A percentile compares a stretch with the other conserved stretches of the same genome.
Evolutionary conservation across 495 filamentous ascomycete genomes (phyloP).

Genomic region (Neurospora pannonica): DNA sequence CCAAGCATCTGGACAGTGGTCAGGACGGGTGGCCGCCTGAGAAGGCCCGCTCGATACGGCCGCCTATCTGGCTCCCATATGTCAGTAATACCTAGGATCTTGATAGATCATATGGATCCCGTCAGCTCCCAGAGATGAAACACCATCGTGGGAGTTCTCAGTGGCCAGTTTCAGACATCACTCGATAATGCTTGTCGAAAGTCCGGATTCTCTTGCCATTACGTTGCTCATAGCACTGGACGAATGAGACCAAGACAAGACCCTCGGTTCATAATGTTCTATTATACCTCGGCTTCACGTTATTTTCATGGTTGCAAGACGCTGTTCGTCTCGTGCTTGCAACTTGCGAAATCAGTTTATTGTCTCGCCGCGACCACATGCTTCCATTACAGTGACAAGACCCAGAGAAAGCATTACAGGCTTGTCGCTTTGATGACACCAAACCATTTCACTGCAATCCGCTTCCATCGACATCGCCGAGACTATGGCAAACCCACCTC

Average conservation of each 20-base stretch:
- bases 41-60: background rate
- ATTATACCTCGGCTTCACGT: background rate
- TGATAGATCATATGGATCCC: background rate
- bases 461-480: background rate
- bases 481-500: background rate
- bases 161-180: background rate
- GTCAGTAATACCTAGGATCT: background rate
- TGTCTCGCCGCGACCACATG: background rate
- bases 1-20: background rate
- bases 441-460: background rate
- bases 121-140: background rate
- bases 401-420: background rate
- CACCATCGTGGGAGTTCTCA: background rate
- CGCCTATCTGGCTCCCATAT: background rate
- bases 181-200: background rate
- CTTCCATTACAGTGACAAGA: background rate
- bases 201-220: background rate
- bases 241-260: background rate
- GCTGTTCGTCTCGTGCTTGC: background rate
- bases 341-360: background rate
- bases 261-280: background rate
- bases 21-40: background rate
- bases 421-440: background rate
- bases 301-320: background rate
- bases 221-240: background rate